Conservation (phyloP, 2,329 filamentous ascomycete species). For the Gyromitra esculenta region DNA sequence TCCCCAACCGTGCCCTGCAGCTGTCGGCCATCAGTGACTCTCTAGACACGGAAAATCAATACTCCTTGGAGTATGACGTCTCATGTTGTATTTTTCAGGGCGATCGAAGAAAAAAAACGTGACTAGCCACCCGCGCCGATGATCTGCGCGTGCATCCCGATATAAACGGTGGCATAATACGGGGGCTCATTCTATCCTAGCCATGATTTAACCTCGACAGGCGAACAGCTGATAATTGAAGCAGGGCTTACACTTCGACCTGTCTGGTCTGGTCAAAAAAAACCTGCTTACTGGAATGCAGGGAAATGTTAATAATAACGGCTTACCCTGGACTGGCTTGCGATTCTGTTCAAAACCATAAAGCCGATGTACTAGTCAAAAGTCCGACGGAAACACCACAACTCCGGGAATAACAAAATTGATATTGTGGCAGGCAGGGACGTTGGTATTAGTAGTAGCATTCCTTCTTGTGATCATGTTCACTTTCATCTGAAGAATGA, state of each 20-base stretch:
- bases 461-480: background rate
- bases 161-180: background rate
- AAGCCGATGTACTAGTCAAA: constrained; percentile 21
- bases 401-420: background rate
- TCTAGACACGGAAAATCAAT: constrained; percentile 1
- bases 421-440: background rate
- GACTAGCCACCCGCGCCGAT: background rate
- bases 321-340: constrained; percentile 15
- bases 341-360: background rate
- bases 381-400: constrained; percentile 16
- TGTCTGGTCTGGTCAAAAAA: background rate
- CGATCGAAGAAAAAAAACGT: background rate
- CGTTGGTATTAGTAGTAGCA: background rate
- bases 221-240: background rate
- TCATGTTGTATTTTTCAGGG: background rate
- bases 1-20: background rate
- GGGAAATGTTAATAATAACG: background rate
- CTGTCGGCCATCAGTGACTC: background rate
- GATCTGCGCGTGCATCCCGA: background rate
- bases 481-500: background rate
- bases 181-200: background rate
- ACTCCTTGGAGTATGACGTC: background rate
- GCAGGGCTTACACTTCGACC: background rate
- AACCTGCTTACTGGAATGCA: background rate
- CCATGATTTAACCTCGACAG: background rate